Evolutionary conservation across 768 basidiomycete genomes (phyloP).

Genomic region (Mrakia hoshinonis): DNA sequence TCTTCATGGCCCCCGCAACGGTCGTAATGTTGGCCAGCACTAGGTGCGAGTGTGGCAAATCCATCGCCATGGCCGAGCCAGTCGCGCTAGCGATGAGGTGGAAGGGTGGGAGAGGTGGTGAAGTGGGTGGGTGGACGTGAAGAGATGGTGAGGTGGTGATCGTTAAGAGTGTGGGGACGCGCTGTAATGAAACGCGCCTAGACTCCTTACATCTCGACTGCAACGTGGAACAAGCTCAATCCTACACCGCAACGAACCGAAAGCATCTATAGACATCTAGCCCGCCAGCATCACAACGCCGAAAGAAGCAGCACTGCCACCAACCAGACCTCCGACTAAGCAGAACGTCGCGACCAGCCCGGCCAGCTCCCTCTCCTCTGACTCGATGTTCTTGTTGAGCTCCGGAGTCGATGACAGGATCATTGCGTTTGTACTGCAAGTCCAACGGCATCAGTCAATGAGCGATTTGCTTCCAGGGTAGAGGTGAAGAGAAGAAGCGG

Average conservation of each 20-base stretch:
- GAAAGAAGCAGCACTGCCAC: conserved; percentile 21
- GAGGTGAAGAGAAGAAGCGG: background rate
- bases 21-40: conserved; percentile 81
- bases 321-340: conserved; percentile 19
- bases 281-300: conserved; percentile 31
- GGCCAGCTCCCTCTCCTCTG: conserved; percentile 15
- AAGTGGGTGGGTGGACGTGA: conserved; percentile 33
- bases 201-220: too few relatives aligned
- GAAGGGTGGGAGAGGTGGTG: conserved; percentile 32
- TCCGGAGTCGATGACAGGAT: conserved; percentile 18
- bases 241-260: background rate
- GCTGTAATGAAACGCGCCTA: too few relatives aligned
- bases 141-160: background rate
- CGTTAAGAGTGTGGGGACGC: too few relatives aligned
- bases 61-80: conserved; percentile 5
- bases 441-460: background rate
- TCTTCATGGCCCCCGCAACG: conserved; percentile 90
- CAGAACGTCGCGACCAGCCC: conserved; percentile 9
- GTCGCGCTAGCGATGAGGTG: background rate
- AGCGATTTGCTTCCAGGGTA: background rate
- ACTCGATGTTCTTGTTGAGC: conserved; percentile 10
- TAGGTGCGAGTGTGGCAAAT: conserved; percentile 38
- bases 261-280: too few relatives aligned
- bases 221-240: background rate
- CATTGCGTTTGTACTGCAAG: background rate